phyloP scores from a whole-genome alignment of 495 filamentous ascomycete genomes.

The Tetracladium marchalianum region DNA sequence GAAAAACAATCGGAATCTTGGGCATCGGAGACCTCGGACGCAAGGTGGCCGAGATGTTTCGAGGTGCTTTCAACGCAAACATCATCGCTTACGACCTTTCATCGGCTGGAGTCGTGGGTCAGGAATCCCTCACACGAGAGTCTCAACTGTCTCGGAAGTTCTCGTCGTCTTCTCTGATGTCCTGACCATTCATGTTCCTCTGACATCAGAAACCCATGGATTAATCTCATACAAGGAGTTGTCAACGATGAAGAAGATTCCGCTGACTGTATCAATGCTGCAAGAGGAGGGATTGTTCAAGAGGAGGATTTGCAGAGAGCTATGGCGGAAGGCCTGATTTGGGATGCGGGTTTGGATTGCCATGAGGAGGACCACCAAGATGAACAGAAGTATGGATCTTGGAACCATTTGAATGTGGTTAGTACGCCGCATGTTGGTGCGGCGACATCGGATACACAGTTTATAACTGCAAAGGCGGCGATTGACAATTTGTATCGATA shows the following conservation, averaged over 20 bases:
- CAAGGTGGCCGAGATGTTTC: too few relatives aligned
- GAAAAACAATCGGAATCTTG: too few relatives aligned
- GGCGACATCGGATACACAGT: constrained; percentile 56
- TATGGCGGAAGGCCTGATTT: constrained; percentile 52
- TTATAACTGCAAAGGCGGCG: too few relatives aligned
- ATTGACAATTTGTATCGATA: too few relatives aligned
- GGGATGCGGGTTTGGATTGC: constrained; percentile 61
- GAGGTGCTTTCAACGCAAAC: not conserved
- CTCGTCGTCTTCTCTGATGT: constrained; percentile 37
- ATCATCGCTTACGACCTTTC: not conserved
- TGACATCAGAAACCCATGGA: constrained; percentile 55
- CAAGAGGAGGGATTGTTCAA: constrained; percentile 59
- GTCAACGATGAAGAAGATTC: constrained; percentile 50
- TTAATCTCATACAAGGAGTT: constrained; percentile 51
- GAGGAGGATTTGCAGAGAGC: constrained; percentile 55
- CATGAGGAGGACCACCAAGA: constrained; percentile 54
- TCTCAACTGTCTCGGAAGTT: too few relatives aligned
- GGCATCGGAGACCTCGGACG: too few relatives aligned
- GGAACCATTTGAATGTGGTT: constrained; percentile 49
- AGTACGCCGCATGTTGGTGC: constrained; percentile 61
- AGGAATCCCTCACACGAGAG: too few relatives aligned
- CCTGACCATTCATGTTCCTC: constrained; percentile 60
- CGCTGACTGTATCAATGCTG: constrained; percentile 55
- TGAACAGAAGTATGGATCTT: constrained; percentile 24
- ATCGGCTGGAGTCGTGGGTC: not conserved